Evolutionary conservation across 2,329 filamentous ascomycete genomes (phyloP).

Genomic region (Colletotrichum musicola): DNA sequence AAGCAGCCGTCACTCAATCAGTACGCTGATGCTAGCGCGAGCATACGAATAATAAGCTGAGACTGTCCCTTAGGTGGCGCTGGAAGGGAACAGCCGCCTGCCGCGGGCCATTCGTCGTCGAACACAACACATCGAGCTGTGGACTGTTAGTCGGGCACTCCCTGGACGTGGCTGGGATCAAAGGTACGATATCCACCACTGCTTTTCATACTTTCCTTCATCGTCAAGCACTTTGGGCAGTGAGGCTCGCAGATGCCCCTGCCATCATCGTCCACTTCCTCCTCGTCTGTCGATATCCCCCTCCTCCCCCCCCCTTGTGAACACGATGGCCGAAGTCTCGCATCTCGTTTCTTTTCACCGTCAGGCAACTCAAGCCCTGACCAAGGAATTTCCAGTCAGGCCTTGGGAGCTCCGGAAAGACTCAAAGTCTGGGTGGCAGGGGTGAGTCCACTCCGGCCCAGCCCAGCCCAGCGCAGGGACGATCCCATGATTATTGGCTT

Average conservation of each 20-base stretch:
- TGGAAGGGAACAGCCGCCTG: conserved; percentile 35
- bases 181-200: conserved; percentile 20
- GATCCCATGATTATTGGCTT: conserved; percentile 2
- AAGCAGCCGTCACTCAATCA: conserved; percentile 23
- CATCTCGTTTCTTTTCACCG: background rate
- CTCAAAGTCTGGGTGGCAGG: conserved; percentile 14
- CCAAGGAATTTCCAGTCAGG: background rate
- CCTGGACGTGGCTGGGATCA: conserved; percentile 16
- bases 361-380: background rate
- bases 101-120: conserved; percentile 36
- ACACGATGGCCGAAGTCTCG: background rate
- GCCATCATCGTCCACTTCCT: background rate
- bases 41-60: conserved; percentile 29
- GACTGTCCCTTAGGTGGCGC: conserved; percentile 32
- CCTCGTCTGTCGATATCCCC: background rate
- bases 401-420: conserved; percentile 9
- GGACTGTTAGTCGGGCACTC: conserved; percentile 21
- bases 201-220: background rate
- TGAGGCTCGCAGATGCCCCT: conserved; percentile 17
- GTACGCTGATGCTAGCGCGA: conserved; percentile 26
- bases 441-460: background rate
- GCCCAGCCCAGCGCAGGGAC: background rate
- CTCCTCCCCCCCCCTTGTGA: background rate
- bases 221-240: background rate
- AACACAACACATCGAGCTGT: conserved; percentile 23